A percentile compares a stretch with the other conserved stretches of the same genome.
These are phyloP conservation scores for Talaromyces thailandensis DNA, from an alignment of 495 filamentous ascomycete genomes.

Conservation along the genomic window DNA sequence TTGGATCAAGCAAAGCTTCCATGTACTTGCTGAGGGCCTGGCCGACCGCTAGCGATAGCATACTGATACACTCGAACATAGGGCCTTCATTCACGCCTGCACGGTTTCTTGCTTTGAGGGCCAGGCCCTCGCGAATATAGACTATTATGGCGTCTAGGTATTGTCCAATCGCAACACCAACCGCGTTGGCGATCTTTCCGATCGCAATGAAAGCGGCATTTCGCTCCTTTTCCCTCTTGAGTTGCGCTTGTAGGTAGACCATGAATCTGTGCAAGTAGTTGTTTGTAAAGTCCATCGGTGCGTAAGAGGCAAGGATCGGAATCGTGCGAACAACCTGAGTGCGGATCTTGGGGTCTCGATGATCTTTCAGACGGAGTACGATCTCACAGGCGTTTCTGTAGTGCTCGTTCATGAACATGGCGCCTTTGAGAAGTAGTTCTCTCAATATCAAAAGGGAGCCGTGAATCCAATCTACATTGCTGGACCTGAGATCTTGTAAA, in stretches of 20 bases:
- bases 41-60: conserved; percentile 87
- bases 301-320: conserved; percentile 86
- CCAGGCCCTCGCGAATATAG: conserved; percentile 84
- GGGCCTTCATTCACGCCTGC: conserved; percentile 68
- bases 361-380: conserved; percentile 80
- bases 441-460: conserved; percentile 85
- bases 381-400: conserved; percentile 86
- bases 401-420: conserved; percentile 96
- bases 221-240: conserved; percentile 92
- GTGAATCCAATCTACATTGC: conserved; percentile 77
- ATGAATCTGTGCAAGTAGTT: conserved; percentile 91
- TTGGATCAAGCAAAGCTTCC: conserved; percentile 88
- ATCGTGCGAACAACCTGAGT: conserved; percentile 83
- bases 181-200: conserved; percentile 90
- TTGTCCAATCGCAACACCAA: conserved; percentile 84
- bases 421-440: conserved; percentile 83
- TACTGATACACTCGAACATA: conserved; percentile 96
- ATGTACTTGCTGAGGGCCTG: conserved; percentile 97
- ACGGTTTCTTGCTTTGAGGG: conserved; percentile 67
- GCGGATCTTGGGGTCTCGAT: conserved; percentile 77
- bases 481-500: conserved; percentile 63
- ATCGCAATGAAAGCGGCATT: conserved; percentile 92
- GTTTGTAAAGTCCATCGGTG: conserved; percentile 73
- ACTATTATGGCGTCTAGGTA: conserved; percentile 91
- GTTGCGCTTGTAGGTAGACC: conserved; percentile 85